Evolutionary conservation across 2,329 filamentous ascomycete genomes (phyloP).

Genomic region (Plectosphaerella cucumerina): DNA sequence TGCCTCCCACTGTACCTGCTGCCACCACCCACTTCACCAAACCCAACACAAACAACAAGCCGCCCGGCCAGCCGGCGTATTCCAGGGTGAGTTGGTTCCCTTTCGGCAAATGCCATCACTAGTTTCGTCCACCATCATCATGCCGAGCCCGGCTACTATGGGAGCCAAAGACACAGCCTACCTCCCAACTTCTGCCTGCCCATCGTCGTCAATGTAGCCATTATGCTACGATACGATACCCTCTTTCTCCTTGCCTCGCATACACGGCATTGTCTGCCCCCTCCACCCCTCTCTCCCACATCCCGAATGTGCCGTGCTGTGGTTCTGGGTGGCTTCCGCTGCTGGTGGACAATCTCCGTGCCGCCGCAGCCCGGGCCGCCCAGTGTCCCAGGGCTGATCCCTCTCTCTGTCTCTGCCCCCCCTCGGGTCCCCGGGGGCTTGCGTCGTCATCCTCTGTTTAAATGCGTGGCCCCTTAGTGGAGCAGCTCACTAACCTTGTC

Average conservation of each 20-base stretch:
- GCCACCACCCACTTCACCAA: background rate
- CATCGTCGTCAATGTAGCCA: too few species aligned
- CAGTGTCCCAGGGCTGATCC: background rate
- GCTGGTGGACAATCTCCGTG: background rate
- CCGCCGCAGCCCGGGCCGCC: background rate
- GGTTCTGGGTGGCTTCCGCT: background rate
- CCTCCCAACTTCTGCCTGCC: too few species aligned
- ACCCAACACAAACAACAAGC: too few species aligned
- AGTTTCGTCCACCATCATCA: too few species aligned
- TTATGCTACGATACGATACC: too few species aligned
- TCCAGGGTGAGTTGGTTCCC: background rate
- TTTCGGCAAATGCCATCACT: background rate
- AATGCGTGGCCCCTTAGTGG: conserved; percentile 1
- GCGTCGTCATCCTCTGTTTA: conserved; percentile 2
- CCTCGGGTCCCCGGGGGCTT: background rate
- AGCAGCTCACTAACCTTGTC: conserved; percentile 2
- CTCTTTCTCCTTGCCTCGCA: too few species aligned
- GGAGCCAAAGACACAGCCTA: too few species aligned
- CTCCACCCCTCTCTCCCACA: background rate
- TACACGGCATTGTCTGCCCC: too few species aligned
- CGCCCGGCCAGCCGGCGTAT: too few species aligned
- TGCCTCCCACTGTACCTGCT: background rate
- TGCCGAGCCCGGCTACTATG: too few species aligned
- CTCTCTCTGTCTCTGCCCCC: background rate
- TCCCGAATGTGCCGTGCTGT: too few species aligned